Evolutionary conservation across 2,329 filamentous ascomycete species (phyloP), one percentile per base, ranked within the genome.

Genomic region (Trichophaea hybrida): DNA sequence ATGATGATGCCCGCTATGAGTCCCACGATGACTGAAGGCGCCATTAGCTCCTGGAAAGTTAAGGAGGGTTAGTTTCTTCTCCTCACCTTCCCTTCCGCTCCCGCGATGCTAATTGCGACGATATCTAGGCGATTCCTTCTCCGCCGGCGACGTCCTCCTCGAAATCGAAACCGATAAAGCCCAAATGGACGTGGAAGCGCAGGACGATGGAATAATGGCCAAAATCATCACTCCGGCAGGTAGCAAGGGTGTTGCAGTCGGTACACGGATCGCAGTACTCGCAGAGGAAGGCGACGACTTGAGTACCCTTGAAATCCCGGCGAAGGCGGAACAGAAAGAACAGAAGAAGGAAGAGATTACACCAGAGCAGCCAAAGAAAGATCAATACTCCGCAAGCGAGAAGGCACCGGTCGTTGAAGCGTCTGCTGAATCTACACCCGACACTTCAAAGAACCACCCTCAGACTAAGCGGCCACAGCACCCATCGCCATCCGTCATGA

Each of bases 161-260:
- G 88, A 94, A 74, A 93, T 94, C 71, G 88, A 94, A 75, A 94
- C 88, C 61, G 88, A 94, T 74, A 94, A 94, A 78, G 88, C 88
- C 59, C 87, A 87, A 59, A 94, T 94, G 88, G 89, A 94, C 68
- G 88, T 94, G 32, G 89, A 94, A 76, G 88, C 88, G 44, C 88
- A 93, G 74, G 88, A 94, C 49, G 88, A 94, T 70, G 88, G 89
- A 46, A 77, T 91, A 67, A 75, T 94, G 72, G 83, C 89, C 70
- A 94, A 93, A 77, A 91, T 94, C 68, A 80, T 83, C 70, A 74
- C 76, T 55, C 55, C 63, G 37, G 76, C 82, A 70, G 87, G 87
- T 57, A 79, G 78, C 72, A 93, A 94, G 75, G 77, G 76, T 51
- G 79, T 94, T 38, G 79, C 86, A 72, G 88, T 94, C 58, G 88